These are phyloP conservation scores for Wolfiporia cocos DNA, from an alignment of 1,284 basidiomycete species.

Conservation along the genomic window DNA sequence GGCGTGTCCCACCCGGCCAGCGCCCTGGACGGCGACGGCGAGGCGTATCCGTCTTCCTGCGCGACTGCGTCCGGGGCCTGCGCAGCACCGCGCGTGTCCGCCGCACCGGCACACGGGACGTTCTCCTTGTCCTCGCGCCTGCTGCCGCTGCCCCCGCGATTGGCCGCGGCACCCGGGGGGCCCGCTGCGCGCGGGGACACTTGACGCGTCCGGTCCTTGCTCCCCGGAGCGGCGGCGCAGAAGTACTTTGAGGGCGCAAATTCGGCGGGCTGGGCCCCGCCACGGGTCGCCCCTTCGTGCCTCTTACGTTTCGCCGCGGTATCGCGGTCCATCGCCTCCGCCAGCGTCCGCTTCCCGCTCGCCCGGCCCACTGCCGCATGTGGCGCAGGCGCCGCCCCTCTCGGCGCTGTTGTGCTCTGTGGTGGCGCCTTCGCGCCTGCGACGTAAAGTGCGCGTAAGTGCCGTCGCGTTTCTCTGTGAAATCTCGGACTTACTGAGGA, in stretches of 20 bases:
- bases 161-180: conserved; percentile 31
- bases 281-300: conserved; percentile 18
- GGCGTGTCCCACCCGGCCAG: conserved; percentile 45
- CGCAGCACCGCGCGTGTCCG: conserved; percentile 33
- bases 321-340: conserved; percentile 63
- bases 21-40: conserved; percentile 50
- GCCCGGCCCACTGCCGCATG: conserved; percentile 41
- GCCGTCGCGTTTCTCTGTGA: conserved; percentile 4
- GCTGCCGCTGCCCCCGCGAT: too few relatives aligned
- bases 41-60: conserved; percentile 76
- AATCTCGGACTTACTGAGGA: conserved; percentile 49
- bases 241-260: conserved; percentile 24
- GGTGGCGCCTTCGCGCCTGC: conserved; percentile 1
- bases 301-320: conserved; percentile 45
- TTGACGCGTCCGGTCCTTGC: conserved; percentile 3
- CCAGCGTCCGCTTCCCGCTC: conserved; percentile 70
- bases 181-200: conserved; percentile 26
- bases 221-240: conserved; percentile 7
- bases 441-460: conserved; percentile 20
- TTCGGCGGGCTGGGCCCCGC: conserved; percentile 12
- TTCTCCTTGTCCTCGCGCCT: conserved; percentile 38
- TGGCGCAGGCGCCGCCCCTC: conserved; percentile 10
- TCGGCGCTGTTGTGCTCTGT: background rate
- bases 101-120: conserved; percentile 26
- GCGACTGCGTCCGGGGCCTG: conserved; percentile 39